A percentile compares a stretch with the other conserved stretches of the same genome.
Conservation (phyloP, 306 rosid species). For the Quillaja saponaria region DNA sequence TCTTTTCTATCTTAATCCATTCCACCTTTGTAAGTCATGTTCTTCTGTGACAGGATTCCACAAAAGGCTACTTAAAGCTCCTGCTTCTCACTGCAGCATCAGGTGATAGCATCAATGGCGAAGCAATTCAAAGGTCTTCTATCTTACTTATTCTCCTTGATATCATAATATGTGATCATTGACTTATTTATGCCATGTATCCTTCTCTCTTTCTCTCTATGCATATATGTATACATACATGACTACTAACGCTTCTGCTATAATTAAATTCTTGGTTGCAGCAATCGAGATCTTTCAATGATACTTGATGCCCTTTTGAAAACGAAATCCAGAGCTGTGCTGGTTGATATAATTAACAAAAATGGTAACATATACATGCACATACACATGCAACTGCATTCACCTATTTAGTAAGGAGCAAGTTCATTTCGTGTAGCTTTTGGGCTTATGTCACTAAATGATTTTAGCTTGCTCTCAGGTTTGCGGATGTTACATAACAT, state of each 20-base stretch:
- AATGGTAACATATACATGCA: conserved; percentile 60
- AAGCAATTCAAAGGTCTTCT: conserved; percentile 88
- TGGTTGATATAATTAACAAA: conserved; percentile 82
- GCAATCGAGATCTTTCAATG: conserved; percentile 99
- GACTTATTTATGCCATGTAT: conserved; percentile 7
- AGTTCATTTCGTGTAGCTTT: not conserved
- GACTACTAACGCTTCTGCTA: conserved; percentile 5
- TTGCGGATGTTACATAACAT: conserved; percentile 95
- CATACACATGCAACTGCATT: not conserved
- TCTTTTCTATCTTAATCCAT: too few species aligned
- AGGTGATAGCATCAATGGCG: conserved; percentile 77
- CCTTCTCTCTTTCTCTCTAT: not conserved
- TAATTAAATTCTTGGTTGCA: conserved; percentile 36
- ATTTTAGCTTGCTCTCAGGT: conserved; percentile 53
- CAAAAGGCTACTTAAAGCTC: conserved; percentile 94
- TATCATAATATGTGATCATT: conserved; percentile 10
- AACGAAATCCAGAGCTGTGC: conserved; percentile 86
- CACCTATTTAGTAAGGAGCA: not conserved
- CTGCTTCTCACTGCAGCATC: conserved; percentile 92
- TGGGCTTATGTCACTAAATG: conserved; percentile 19
- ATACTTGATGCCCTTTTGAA: conserved; percentile 94
- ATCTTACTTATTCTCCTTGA: not conserved
- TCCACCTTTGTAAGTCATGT: too few species aligned
- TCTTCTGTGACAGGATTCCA: conserved; percentile 66
- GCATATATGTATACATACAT: conserved; percentile 22